Conservation (phyloP, 306 rosid genomes). For the Abrus pulchellus region DNA sequence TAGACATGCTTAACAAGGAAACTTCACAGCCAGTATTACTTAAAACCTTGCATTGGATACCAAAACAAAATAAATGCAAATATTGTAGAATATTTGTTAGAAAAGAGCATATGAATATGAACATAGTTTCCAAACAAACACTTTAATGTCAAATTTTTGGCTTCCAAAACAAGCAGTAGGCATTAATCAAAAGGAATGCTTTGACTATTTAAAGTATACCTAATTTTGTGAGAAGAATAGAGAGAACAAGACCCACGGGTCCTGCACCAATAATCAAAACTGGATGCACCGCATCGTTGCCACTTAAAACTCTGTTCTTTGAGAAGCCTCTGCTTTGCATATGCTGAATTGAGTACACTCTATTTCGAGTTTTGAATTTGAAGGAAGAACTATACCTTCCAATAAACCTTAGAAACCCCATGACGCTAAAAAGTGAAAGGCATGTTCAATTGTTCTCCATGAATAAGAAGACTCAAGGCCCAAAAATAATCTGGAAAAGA, state of each 20-base stretch:
- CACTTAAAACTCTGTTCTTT: constrained; percentile 50
- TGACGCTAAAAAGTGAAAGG: constrained; percentile 47
- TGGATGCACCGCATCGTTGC: constrained; percentile 68
- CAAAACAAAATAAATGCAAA: not conserved
- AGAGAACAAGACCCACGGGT: constrained; percentile 91
- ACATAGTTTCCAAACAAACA: constrained; percentile 10
- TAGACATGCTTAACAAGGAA: constrained; percentile 11
- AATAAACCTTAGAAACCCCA: constrained; percentile 63
- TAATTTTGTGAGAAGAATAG: constrained; percentile 81
- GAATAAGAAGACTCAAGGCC: constrained; percentile 26
- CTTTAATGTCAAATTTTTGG: not conserved
- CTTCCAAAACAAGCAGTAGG: constrained; percentile 29
- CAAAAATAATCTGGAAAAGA: constrained; percentile 37
- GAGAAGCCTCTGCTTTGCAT: constrained; percentile 68
- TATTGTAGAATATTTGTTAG: not conserved
- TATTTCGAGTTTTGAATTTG: constrained; percentile 49
- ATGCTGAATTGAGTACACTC: constrained; percentile 42
- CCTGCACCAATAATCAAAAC: constrained; percentile 91
- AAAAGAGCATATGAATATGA: not conserved
- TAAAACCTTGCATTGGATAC: constrained; percentile 23
- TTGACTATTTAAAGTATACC: constrained; percentile 56
- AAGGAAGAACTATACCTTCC: constrained; percentile 54
- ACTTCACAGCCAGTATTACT: constrained; percentile 6
- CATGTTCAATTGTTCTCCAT: constrained; percentile 30
- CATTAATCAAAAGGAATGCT: constrained; percentile 23